Percentiles rank a stretch among this genome's conserved stretches.
phyloP scores from a whole-genome alignment of 2,329 filamentous ascomycete species.

The Orbilia javanica region DNA sequence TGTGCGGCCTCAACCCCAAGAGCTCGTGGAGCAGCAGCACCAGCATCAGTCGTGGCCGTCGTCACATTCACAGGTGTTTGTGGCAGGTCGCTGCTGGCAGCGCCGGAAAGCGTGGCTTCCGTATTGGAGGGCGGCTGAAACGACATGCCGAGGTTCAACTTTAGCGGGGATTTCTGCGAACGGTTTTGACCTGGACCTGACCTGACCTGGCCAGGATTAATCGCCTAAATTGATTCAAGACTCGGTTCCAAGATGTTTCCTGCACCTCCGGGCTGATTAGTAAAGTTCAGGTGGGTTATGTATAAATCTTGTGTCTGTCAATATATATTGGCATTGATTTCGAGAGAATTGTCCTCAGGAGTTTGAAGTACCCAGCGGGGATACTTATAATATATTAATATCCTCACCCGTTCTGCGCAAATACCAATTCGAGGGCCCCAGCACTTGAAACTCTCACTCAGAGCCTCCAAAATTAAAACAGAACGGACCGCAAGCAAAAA shows the following conservation, averaged over 20 bases:
- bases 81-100: constrained; percentile 17
- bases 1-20: neutral
- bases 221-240: constrained; percentile 30
- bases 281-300: neutral
- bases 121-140: constrained; percentile 36
- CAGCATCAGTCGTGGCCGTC: too few relatives aligned
- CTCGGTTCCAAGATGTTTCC: constrained; percentile 36
- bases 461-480: neutral
- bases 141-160: constrained; percentile 52
- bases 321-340: neutral
- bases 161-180: neutral
- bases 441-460: constrained; percentile 9
- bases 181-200: neutral
- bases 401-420: neutral
- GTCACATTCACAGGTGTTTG: constrained; percentile 21
- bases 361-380: neutral
- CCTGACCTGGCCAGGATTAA: neutral
- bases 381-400: neutral
- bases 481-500: neutral
- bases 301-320: neutral
- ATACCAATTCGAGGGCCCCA: neutral
- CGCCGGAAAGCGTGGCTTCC: constrained; percentile 18
- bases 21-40: neutral
- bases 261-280: constrained; percentile 7
- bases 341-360: neutral